A percentile compares a stretch with the other conserved stretches of the same genome.
phyloP scores from a whole-genome alignment of 495 filamentous ascomycete genomes.

The Neurospora sp. region DNA sequence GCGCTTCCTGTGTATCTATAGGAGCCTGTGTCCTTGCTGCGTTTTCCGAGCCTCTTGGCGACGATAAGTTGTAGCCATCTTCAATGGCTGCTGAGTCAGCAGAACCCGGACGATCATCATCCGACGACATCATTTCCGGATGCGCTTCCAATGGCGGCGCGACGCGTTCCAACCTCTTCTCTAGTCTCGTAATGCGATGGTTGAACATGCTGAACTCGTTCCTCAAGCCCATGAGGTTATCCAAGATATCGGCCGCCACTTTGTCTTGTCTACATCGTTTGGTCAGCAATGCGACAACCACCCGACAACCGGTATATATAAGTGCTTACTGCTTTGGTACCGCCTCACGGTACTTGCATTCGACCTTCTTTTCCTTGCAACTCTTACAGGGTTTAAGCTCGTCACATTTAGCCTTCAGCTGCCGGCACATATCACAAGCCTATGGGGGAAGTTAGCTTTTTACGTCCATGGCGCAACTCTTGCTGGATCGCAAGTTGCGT shows the following conservation, averaged over 20 bases:
- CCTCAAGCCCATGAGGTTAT: conserved; percentile 24
- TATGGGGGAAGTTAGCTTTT: conserved; percentile 25
- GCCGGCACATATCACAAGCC: conserved; percentile 59
- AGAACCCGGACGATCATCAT: conserved; percentile 16
- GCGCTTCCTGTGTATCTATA: conserved; percentile 19
- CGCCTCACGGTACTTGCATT: conserved; percentile 56
- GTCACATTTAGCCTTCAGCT: conserved; percentile 63
- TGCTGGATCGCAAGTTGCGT: neutral
- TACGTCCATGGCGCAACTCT: neutral
- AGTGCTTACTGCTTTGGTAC: conserved; percentile 54
- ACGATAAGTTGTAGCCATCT: conserved; percentile 10
- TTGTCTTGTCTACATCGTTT: conserved; percentile 38
- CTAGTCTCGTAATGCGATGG: conserved; percentile 17
- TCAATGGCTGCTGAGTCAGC: conserved; percentile 13
- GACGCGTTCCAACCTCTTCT: conserved; percentile 10
- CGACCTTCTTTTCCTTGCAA: conserved; percentile 45
- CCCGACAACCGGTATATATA: neutral
- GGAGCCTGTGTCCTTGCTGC: conserved; percentile 1
- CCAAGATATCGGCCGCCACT: conserved; percentile 38
- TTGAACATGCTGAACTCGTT: conserved; percentile 22
- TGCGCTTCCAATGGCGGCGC: conserved; percentile 7
- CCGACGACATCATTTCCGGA: conserved; percentile 3
- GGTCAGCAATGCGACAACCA: conserved; percentile 8
- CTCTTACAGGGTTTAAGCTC: conserved; percentile 52
- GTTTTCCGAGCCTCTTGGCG: conserved; percentile 10